Base-by-base conservation (phyloP, 495 filamentous ascomycete species). In the Penicillium bialowiezense region DNA sequence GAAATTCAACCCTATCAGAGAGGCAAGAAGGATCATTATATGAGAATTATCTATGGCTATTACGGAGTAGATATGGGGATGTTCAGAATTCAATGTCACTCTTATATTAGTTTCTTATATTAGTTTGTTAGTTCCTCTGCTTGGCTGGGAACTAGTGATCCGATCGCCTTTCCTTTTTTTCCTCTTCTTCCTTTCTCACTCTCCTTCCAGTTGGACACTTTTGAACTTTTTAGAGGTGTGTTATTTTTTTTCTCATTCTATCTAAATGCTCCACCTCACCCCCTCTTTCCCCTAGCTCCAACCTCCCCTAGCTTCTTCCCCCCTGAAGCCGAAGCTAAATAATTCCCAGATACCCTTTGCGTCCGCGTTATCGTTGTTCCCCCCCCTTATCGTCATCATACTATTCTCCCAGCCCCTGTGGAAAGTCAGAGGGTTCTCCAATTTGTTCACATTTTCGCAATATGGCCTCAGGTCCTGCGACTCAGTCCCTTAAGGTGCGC, bases 401-500 rank as follows among this genome's bases (percentile, higher is more conserved):
- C 38, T n/a, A n/a, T n/a, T n/a, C n/a, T 29, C 37, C 48, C 42
- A 42, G 28, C 44, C 50, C 39, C 36, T 44, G 50, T 54, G 14
- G 50, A 44, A 20, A 38, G 21, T 51, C 40, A 20, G 45, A 26
- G 23, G 58, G 7, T 10, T 32, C 17, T 31, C 12, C 28, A 14
- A 5, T 5, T 28, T 31, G 40, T 31, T 52, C 55, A 60, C 44
- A 61, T 54, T 56, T 51, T 44, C 57, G 58, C 58, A 40, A 43
- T 51, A 87, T 86, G 83, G 82, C 83, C 56, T 76, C 82, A 50
- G 78, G 81, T 63, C 82, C 81, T 50, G 76, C 80, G 49, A 88
- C 85, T 58, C 85, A 88, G 70, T 88, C 85, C 46, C 69, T 89
- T 50, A 89, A 89, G 84, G 86, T 88, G 58, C 51, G 68, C 55